Percentiles rank a stretch among this genome's conserved stretches.
These are phyloP conservation scores for Boechera divaricarpa DNA, from an alignment of 345 rosid species.

Conservation along the genomic window DNA sequence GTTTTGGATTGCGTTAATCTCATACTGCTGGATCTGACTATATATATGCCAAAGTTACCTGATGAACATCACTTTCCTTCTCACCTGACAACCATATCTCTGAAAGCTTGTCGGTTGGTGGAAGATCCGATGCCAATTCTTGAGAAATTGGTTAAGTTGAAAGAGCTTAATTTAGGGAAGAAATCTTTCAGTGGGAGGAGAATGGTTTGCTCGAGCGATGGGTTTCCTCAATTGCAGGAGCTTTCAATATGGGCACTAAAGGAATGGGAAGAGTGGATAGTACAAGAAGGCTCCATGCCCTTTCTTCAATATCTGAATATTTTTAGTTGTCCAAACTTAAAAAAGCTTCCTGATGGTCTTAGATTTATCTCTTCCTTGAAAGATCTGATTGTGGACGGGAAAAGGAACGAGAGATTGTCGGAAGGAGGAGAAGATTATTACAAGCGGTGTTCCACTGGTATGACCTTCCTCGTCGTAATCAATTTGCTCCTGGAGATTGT, in stretches of 20 bases:
- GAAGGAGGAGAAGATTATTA: conserved; percentile 48
- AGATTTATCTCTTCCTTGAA: conserved; percentile 18
- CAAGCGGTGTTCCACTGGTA: conserved; percentile 20
- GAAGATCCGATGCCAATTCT: conserved; percentile 53
- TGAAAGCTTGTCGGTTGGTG: neutral
- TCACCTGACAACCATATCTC: too few species aligned
- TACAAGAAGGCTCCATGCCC: too few species aligned
- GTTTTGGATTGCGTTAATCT: too few species aligned
- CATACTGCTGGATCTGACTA: too few species aligned
- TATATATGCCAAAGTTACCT: too few species aligned
- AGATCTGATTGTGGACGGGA: conserved; percentile 31
- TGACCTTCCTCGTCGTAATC: neutral
- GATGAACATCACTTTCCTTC: too few species aligned
- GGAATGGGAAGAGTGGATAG: too few species aligned
- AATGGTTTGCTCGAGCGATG: too few species aligned
- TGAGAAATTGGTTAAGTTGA: conserved; percentile 47
- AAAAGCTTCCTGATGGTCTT: conserved; percentile 34
- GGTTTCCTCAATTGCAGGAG: too few species aligned
- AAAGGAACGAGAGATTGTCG: conserved; percentile 31
- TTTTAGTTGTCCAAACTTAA: too few species aligned
- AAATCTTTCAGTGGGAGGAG: too few species aligned
- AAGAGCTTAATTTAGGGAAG: neutral
- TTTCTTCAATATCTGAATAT: too few species aligned
- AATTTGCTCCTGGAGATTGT: conserved; percentile 18
- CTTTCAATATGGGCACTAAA: neutral